Base-by-base conservation (phyloP, 176 grass and related monocot species). In the Secale cereale region DNA sequence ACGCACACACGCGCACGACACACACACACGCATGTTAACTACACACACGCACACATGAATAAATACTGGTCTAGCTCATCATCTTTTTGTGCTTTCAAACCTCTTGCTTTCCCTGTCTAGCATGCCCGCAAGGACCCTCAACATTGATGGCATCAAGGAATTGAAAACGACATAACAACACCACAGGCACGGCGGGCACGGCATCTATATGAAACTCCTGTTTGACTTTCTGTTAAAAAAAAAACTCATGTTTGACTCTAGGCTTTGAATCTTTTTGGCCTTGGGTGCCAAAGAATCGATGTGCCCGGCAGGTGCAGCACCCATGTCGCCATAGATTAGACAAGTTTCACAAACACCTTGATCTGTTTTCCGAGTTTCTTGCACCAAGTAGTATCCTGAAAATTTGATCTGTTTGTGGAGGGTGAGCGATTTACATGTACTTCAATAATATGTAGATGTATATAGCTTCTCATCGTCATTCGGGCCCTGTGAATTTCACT, bases 201-300 rank as follows among this genome's bases (percentile, higher is more conserved):
- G 65, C 65, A 45, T 43, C 14, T 31, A 59, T 16, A 68, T 31
- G 69, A 59, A 54, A 35, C 32, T 46, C 8, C 16, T 72, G 19
- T 29, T 67, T 27, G 46, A 68, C 68, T 46, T 17, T n/a, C n/a
- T n/a, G n/a, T n/a, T n/a, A n/a, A n/a, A n/a, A n/a, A n/a, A n/a
- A n/a, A n/a, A n/a, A n/a, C n/a, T n/a, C n/a, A n/a, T n/a, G n/a
- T n/a, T n/a, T n/a, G n/a, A n/a, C n/a, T n/a, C n/a, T 14, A 20
- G 74, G 61, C 54, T 78, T 88, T 64, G 54, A 64, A 88, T 87
- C 43, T 60, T 77, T 32, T 82, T 69, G 33, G 62, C 59, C 65
- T 46, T 80, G 59, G 54, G 76, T 84, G 67, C 19, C 59, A 80
- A 57, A 12, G 25, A 84, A 63, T 32, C 43, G 74, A 45, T 74